phyloP scores from a whole-genome alignment of 805 yeast genomes.

The Starmerella riodocensis region DNA sequence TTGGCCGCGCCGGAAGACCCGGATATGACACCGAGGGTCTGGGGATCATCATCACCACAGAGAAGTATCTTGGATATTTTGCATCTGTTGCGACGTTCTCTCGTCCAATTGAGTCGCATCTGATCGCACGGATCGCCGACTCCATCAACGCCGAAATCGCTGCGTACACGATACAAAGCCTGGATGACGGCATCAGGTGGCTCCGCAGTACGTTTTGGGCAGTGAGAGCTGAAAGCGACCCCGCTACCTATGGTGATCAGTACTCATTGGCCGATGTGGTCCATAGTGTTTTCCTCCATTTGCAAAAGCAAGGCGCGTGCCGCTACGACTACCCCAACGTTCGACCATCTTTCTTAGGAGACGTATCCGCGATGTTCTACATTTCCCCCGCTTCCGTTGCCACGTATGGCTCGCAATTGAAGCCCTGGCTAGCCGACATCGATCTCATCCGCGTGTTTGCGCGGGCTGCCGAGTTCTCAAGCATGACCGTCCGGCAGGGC shows the following conservation, averaged over 20 bases:
- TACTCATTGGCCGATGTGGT: constrained; percentile 38
- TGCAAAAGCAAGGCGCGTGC: constrained; percentile 46
- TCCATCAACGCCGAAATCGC: constrained; percentile 77
- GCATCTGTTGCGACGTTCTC: constrained; percentile 84
- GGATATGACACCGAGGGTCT: constrained; percentile 85
- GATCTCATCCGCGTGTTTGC: constrained; percentile 72
- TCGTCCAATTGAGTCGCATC: constrained; percentile 81
- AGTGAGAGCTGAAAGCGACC: constrained; percentile 63
- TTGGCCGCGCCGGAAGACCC: constrained; percentile 98
- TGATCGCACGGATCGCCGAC: constrained; percentile 59
- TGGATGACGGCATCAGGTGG: constrained; percentile 70
- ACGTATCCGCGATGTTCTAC: constrained; percentile 76
- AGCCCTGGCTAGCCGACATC: constrained; percentile 51
- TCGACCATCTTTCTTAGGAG: constrained; percentile 58
- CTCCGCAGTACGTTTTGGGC: constrained; percentile 63
- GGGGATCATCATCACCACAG: constrained; percentile 83
- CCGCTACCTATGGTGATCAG: constrained; percentile 50
- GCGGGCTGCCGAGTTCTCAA: constrained; percentile 70
- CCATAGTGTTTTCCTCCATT: constrained; percentile 58
- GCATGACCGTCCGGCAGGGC: constrained; percentile 73
- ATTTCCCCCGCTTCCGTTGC: constrained; percentile 63
- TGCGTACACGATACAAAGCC: constrained; percentile 45
- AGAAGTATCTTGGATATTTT: constrained; percentile 74
- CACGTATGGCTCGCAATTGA: constrained; percentile 47
- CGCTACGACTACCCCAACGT: constrained; percentile 42